phyloP scores from a whole-genome alignment of 345 rosid species.

The Pistacia vera region DNA sequence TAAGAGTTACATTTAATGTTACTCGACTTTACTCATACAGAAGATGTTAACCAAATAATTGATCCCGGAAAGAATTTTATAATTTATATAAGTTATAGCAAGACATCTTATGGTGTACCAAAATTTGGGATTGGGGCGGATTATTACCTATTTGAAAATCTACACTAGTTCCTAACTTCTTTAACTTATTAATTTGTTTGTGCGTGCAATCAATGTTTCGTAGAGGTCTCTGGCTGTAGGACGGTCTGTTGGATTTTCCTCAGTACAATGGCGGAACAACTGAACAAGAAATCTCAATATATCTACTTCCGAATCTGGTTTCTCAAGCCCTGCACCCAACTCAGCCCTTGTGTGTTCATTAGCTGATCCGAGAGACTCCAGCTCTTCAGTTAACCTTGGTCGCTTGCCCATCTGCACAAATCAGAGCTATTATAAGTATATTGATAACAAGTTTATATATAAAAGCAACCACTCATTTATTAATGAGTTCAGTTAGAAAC shows the following conservation, averaged over 20 bases:
- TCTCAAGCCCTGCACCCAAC: slow-evolving; percentile 31
- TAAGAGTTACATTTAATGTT: no score
- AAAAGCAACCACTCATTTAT: no score
- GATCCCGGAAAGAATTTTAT: no score
- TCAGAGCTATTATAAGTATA: neutral
- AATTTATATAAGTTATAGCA: no score
- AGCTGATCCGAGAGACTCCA: slow-evolving; percentile 47
- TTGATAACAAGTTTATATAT: no score
- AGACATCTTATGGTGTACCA: no score
- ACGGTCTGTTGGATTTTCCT: slow-evolving; percentile 67
- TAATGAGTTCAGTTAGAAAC: no score
- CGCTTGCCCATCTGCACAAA: slow-evolving; percentile 67
- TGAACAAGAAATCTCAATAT: slow-evolving; percentile 68
- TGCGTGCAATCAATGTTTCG: slow-evolving; percentile 40
- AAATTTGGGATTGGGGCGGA: no score
- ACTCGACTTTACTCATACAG: no score
- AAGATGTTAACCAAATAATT: no score
- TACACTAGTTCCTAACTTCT: slow-evolving; percentile 20
- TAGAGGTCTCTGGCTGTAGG: slow-evolving; percentile 64
- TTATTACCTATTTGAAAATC: neutral
- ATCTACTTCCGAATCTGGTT: slow-evolving; percentile 46
- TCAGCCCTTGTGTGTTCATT: slow-evolving; percentile 32
- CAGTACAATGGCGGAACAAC: slow-evolving; percentile 67
- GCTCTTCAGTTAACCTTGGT: slow-evolving; percentile 61
- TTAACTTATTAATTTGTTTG: slow-evolving; percentile 25